Base-by-base conservation (phyloP, 129 eudicot species). In the Saposhnikovia divaricata region DNA sequence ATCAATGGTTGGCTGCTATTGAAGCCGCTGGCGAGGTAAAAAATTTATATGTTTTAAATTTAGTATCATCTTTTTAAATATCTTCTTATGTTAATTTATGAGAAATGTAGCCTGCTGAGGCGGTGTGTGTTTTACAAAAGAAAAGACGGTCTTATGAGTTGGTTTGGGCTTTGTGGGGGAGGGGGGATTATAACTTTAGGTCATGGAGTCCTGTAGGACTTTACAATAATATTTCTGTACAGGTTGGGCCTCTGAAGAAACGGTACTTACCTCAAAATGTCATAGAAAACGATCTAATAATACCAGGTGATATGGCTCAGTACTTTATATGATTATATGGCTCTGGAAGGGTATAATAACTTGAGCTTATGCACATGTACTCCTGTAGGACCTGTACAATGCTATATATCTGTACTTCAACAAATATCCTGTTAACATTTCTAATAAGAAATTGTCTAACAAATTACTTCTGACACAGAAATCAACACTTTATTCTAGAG, bases 11-110 rank as follows among this genome's bases (percentile, higher is more conserved):
- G 82, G 92, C 98, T 85, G 99, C 97, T 75, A 80, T 96, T 39
- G 99, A 96, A 88, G 96, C 99, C 74, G 99, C 99, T 77, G 99
- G 99, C 82, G 99, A 96, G 95, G 99, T 96, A 68, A 40, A 10
- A 68, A 31, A 88, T 75, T 51, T 46, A 28, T 18, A 3, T 55
- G 19, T 48, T 73, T 38, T 45, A 42, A n/a, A 43, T 43, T 72
- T 10, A 18, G 16, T 73, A 44, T 44, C 55, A 9, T 44, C 31
- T 74, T 43, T n/a, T 9, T 71, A 11, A 39, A 71, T 16, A 39
- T 39, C 48, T 38, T 44, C 2, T 71, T 44, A 27, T 44, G 48
- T 73, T 44, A 13, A 28, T 68, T 6, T 31, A 28, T 68, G 69
- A 25, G 34, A 61, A 23, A 19, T 3, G 6, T 61, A 25, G 69